Evolutionary conservation across 495 filamentous ascomycete species (phyloP).

Genomic region (Penicillium canariense): DNA sequence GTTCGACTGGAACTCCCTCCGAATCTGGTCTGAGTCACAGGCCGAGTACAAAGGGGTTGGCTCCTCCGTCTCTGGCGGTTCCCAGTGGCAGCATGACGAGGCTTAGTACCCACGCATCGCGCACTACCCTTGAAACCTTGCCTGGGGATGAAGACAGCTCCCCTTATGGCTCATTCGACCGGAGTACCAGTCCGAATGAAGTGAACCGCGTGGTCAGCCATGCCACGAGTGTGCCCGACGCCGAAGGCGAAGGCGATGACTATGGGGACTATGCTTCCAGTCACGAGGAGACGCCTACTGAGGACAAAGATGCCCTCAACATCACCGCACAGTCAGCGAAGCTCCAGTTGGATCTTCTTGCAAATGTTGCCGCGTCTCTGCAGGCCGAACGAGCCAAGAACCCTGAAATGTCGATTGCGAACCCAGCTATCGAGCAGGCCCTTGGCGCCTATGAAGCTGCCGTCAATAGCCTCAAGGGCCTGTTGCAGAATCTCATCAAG

Average conservation of each 20-base stretch:
- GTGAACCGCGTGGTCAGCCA: slow-evolving; percentile 47
- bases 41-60: slow-evolving; percentile 39
- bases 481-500: slow-evolving; percentile 82
- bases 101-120: slow-evolving; percentile 46
- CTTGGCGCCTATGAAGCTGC: slow-evolving; percentile 86
- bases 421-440: slow-evolving; percentile 73
- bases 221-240: slow-evolving; percentile 43
- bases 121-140: slow-evolving; percentile 48
- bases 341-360: slow-evolving; percentile 84
- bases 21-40: slow-evolving; percentile 33
- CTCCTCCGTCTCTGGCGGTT: slow-evolving; percentile 32
- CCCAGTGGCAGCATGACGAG: slow-evolving; percentile 38
- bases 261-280: slow-evolving; percentile 80
- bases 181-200: slow-evolving; percentile 52
- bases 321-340: slow-evolving; percentile 95
- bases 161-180: slow-evolving; percentile 56
- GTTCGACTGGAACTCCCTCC: slow-evolving; percentile 27
- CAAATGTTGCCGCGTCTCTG: slow-evolving; percentile 77
- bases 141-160: slow-evolving; percentile 56
- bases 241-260: slow-evolving; percentile 77
- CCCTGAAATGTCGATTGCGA: slow-evolving; percentile 65
- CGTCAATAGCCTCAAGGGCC: slow-evolving; percentile 78
- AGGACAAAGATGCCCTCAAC: slow-evolving; percentile 86
- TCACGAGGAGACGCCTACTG: slow-evolving; percentile 65
- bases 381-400: slow-evolving; percentile 68